Evolutionary conservation across 2,329 filamentous ascomycete species (phyloP).

Genomic region (Akanthomyces uredinophilus): DNA sequence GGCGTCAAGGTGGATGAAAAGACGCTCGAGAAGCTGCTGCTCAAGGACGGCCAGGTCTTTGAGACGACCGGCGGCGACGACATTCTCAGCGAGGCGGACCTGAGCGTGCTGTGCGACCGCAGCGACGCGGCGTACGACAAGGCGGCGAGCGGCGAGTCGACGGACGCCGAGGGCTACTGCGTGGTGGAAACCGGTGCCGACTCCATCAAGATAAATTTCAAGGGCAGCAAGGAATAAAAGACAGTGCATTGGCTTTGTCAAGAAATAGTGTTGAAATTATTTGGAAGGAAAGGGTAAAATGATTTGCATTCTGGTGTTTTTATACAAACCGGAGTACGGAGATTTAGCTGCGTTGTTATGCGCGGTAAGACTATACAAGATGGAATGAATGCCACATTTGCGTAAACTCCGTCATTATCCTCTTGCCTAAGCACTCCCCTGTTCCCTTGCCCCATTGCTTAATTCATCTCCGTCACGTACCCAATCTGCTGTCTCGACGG

Average conservation of each 20-base stretch:
- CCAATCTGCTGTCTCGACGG: conserved; percentile 46
- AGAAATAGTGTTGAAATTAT: background rate
- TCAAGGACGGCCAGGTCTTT: conserved; percentile 67
- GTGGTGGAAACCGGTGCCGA: conserved; percentile 71
- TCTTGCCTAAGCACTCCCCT: too few relatives aligned
- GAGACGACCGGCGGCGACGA: conserved; percentile 54
- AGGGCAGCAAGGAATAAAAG: conserved; percentile 19
- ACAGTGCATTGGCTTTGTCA: too few relatives aligned
- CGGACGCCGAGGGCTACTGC: conserved; percentile 61
- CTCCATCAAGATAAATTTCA: conserved; percentile 39
- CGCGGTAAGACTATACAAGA: background rate
- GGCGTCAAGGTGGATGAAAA: conserved; percentile 54
- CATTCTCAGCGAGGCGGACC: conserved; percentile 69
- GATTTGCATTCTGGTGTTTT: background rate
- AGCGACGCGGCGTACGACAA: conserved; percentile 58
- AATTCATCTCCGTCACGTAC: conserved; percentile 50
- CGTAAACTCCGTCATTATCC: background rate
- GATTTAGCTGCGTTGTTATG: background rate
- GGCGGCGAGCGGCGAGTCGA: conserved; percentile 72
- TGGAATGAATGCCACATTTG: background rate
- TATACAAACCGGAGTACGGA: background rate
- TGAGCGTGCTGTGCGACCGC: conserved; percentile 74
- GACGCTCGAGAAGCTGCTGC: conserved; percentile 54
- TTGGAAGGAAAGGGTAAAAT: too few relatives aligned
- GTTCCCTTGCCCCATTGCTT: conserved; percentile 4